Base-by-base conservation (phyloP, 192 early-diverging fungal species). In the Thoreauomyces humboldtii region DNA sequence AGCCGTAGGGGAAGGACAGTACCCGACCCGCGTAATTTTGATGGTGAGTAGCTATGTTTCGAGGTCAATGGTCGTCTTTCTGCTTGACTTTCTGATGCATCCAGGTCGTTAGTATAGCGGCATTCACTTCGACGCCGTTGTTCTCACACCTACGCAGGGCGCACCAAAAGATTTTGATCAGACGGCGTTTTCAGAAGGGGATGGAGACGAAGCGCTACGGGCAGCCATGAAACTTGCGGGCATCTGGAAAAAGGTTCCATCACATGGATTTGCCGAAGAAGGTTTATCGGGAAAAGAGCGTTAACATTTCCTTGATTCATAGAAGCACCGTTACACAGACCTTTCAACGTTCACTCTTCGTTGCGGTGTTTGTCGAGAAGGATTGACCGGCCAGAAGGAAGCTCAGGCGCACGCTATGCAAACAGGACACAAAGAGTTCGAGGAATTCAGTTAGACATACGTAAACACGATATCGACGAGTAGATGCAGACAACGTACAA, bases 81-180 rank as follows among this genome's bases (percentile, higher is more conserved):
- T 57, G 14, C 29, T 57, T 33, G 35, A 25, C 1, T 2, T 34
- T 57, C 12, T 52, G 51, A 21, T 14, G 19, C 28, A 17, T 24
- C 19, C 2, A 28, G 28, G 5, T 72, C n/a, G n/a, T 9, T 65
- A 71, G 32, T 75, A 67, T 58, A 73, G 73, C 46, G 86, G 86
- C 3, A 76, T 81, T 42, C 89, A 92, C 73, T 93, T 92, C 67
- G 91, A 93, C 72, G 89, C 87, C 0, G 41, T 91, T 5, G 91
- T 83, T 3, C 61, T 92, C 19, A 70, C 85, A 2, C 91, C 91
- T 0, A 54, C 57, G 4, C 22, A 52, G 3, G 76, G 71, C 28
- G 74, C 79, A 17, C 77, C 84, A 0, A 19, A 54, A 28, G 91
- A 90, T 5, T 93, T 89, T 74, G 90, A 92, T 68, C 82, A 87